Conservation (phyloP, 257 asterid genomes). For the Datura wrightii region DNA sequence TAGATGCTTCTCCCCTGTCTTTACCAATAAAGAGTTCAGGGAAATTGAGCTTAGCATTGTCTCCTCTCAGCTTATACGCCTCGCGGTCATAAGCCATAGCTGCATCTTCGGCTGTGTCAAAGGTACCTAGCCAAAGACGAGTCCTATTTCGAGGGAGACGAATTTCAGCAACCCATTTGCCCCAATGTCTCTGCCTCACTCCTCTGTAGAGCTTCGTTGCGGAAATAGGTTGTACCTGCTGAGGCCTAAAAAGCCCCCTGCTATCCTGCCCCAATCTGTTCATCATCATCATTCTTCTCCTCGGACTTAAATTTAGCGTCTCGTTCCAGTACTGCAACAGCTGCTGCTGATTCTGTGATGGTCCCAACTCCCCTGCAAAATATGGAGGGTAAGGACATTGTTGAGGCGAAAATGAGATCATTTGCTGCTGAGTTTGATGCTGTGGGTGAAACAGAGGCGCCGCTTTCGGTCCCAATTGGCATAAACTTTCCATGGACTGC, state of each 20-base stretch:
- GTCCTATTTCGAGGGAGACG: conserved; percentile 89
- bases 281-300: conserved; percentile 83
- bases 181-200: conserved; percentile 97
- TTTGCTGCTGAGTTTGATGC: conserved; percentile 57
- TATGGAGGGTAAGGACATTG: conserved; percentile 62
- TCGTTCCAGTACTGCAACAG: conserved; percentile 73
- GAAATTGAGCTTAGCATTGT: conserved; percentile 82
- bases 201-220: conserved; percentile 85
- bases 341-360: conserved; percentile 56
- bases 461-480: conserved; percentile 34
- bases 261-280: conserved; percentile 50
- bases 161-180: conserved; percentile 97
- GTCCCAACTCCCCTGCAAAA: conserved; percentile 56
- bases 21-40: conserved; percentile 78
- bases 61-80: conserved; percentile 86
- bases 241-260: conserved; percentile 48
- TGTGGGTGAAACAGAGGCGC: conserved; percentile 49
- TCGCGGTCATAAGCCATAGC: conserved; percentile 93
- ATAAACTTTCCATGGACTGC: conserved; percentile 37
- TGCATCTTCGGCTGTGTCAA: conserved; percentile 93
- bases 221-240: conserved; percentile 41
- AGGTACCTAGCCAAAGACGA: conserved; percentile 95
- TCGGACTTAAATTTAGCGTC: conserved; percentile 74
- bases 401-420: conserved; percentile 75
- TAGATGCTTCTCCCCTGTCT: conserved; percentile 30